Evolutionary conservation across 345 rosid genomes (phyloP).

Genomic region (Populus alba): DNA sequence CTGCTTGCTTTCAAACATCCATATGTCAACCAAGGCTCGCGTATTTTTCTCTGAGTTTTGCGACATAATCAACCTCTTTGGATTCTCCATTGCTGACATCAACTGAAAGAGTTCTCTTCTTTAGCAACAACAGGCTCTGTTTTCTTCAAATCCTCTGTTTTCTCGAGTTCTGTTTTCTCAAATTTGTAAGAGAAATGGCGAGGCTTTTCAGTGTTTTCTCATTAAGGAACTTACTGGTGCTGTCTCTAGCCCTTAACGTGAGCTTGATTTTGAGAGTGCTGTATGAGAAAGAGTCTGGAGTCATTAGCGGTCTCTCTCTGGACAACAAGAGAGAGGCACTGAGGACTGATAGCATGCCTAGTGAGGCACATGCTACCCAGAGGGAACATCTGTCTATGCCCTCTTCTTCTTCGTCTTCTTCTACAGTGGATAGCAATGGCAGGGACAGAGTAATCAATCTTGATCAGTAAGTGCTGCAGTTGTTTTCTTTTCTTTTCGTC

Average conservation of each 20-base stretch:
- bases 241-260: conserved; percentile 67
- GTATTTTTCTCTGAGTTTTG: neutral
- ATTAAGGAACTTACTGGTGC: conserved; percentile 50
- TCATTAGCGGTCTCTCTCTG: conserved; percentile 8
- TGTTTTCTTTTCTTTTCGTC: neutral
- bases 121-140: neutral
- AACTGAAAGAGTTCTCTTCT: neutral
- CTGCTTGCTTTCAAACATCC: neutral
- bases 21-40: neutral
- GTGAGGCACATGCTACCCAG: conserved; percentile 6
- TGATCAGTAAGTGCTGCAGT: conserved; percentile 51
- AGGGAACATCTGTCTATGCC: conserved; percentile 19
- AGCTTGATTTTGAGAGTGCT: conserved; percentile 52
- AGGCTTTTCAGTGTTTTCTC: conserved; percentile 38
- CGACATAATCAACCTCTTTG: neutral
- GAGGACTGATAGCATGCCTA: neutral
- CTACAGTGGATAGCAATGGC: conserved; percentile 11
- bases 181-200: conserved; percentile 33
- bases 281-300: conserved; percentile 16
- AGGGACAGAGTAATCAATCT: conserved; percentile 52
- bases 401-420: conserved; percentile 11
- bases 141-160: neutral
- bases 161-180: neutral
- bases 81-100: neutral
- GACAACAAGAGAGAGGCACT: conserved; percentile 11